Evolutionary conservation across 2,329 filamentous ascomycete species (phyloP), one percentile per base, ranked within the genome.

Genomic region (Beauveria rudraprayagi): DNA sequence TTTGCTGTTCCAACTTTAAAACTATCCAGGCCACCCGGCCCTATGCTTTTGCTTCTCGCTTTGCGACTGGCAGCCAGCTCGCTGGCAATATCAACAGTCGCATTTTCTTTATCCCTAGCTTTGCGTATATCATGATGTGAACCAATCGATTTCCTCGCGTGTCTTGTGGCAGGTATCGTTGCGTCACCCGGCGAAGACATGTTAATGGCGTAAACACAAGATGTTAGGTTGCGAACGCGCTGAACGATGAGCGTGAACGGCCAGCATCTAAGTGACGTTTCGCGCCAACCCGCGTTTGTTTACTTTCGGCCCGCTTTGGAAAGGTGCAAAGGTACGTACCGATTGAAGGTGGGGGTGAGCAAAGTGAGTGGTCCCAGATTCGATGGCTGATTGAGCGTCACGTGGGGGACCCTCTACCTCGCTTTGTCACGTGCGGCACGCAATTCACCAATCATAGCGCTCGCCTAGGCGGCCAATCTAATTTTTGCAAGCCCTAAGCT

Each of bases 31-130:
- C 92, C 92, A 56, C 93, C 94, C 17, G 94, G 93, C 2, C 94
- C 94, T 67, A 99, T 87, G 76, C 93, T 97, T 79, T 97, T 97
- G 76, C 93, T 97, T 66, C 94, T 87, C 62, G 88, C 90, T 76
- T 92, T 83, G 64, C 81, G 78, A 69, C 73, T 80, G 62, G 77
- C 78, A 34, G 77, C 79, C 66, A 80, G 70, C 61, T 78, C 75
- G 65, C 82, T 80, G 63, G 79, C 81, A 61, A 89, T 73, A 66
- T 91, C 87, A 48, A 87, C 76, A 3, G 87, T 90, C 70, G 83
- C 82, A 79, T 95, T 95, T 71, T 95, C 91, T 73, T 91, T 92
- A 68, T 91, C 88, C 65, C 80, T 75, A 43, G 76, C 74, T 72
- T 77, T 83, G 67, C 69, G 79, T 67, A 70, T 76, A 73, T 74